Conservation (phyloP, 2,329 filamentous ascomycete species). For the Hypoxylon sp. region DNA sequence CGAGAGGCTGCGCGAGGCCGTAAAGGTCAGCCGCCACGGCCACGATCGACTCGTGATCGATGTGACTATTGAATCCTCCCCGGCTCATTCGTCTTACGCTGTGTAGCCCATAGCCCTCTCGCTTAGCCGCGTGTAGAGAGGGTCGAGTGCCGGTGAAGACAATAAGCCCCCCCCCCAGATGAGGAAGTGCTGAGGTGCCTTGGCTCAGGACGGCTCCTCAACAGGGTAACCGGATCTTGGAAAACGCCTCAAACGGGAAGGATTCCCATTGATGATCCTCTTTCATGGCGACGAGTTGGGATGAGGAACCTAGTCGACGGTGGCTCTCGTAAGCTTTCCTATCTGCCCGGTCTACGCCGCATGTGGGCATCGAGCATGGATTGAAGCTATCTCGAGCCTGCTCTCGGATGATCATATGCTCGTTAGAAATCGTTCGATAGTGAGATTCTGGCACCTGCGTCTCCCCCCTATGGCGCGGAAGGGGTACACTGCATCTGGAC, state of each 20-base stretch:
- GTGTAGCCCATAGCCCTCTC: background rate
- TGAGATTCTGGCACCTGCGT: background rate
- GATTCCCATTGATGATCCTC: slow-evolving; percentile 1
- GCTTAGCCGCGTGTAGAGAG: background rate
- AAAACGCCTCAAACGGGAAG: slow-evolving; percentile 1
- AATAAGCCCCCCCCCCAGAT: no score
- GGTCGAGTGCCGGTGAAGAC: background rate
- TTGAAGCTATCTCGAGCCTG: background rate
- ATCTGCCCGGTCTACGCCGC: background rate
- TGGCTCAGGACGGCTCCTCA: background rate
- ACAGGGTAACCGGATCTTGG: background rate
- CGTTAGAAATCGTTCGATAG: background rate
- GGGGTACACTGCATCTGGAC: background rate
- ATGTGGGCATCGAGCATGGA: background rate
- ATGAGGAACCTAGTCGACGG: background rate
- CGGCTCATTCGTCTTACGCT: background rate
- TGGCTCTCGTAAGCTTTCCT: background rate
- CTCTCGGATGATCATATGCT: background rate
- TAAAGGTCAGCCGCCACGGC: background rate
- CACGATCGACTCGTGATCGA: background rate
- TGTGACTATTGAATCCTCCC: slow-evolving; percentile 1
- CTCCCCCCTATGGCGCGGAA: background rate
- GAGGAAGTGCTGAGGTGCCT: background rate
- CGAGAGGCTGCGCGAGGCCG: background rate
- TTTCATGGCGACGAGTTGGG: background rate